Base-by-base conservation (phyloP, 208 protist species). In the Novymonas esmeraldas region DNA sequence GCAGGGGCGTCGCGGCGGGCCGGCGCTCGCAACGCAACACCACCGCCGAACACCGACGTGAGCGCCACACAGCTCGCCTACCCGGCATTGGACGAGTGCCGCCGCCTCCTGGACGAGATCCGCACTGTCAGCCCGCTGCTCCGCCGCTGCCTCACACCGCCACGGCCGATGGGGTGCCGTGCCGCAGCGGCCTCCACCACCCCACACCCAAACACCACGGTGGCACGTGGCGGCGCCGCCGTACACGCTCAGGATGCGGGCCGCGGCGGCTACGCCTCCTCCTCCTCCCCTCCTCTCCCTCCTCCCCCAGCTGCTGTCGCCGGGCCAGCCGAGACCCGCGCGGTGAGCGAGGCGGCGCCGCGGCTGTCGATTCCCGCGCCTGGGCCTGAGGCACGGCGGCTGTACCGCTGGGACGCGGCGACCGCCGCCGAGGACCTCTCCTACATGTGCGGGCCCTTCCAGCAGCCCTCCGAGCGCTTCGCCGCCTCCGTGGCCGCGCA, bases 61-160 rank as follows among this genome's bases (percentile, higher is more conserved):
- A n/a, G n/a, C n/a, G n/a, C n/a, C n/a, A 22, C 56, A 0, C 67
- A 52, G 28, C 60, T 57, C 56, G 55, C 56, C 5, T 73, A 79
- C 57, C 72, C 68, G 6, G 73, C 64, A 1, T 42, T 72, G 51
- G 67, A 71, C 13, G 78, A 76, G 18, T 64, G 66, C 14, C 51
- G 54, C 18, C 67, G 64, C 6, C 64, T 83, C 31, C 51, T 83
- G 26, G 18, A 44, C 31, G 78, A 79, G 31, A 73, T 79, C 36
- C 46, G 73, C 22, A 18, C 24, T 16, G 22, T 54, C 38, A 75
- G 54, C 39, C 73, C 78, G n/a, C 51, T 83, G 9, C 46, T 79
- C 28, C 73, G 64, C 29, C 61, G 78, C 16, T 63, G 61, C 22
- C 48, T 83, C 31, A 76, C 78, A 0, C 78, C 73, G 18, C 73